These are phyloP conservation scores for Canna indica DNA, from an alignment of 176 grass and related monocot species.

Conservation along the genomic window DNA sequence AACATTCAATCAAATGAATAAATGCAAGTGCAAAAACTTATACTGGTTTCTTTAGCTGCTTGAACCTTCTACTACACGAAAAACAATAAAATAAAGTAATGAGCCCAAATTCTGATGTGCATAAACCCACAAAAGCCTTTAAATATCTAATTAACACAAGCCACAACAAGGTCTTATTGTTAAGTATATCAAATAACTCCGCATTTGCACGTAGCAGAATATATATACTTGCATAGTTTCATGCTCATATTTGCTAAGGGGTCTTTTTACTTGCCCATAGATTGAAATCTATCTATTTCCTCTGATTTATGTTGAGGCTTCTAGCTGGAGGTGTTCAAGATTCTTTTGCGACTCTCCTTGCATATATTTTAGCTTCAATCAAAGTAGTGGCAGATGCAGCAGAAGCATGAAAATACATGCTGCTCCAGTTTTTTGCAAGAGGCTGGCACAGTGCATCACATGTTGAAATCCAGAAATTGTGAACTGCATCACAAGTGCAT, in stretches of 20 bases:
- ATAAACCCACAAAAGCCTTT: neutral
- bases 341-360: slow-evolving; percentile 90
- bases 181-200: neutral
- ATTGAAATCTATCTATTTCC: neutral
- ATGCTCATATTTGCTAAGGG: neutral
- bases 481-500: slow-evolving; percentile 54
- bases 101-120: neutral
- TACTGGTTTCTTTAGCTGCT: slow-evolving; percentile 17
- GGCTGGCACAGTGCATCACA: slow-evolving; percentile 58
- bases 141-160: slow-evolving; percentile 11
- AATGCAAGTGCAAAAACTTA: slow-evolving; percentile 15
- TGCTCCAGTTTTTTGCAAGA: slow-evolving; percentile 77
- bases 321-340: slow-evolving; percentile 81
- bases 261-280: neutral
- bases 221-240: too few species aligned
- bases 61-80: slow-evolving; percentile 33
- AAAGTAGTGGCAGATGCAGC: slow-evolving; percentile 75
- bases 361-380: slow-evolving; percentile 86
- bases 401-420: slow-evolving; percentile 56
- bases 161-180: neutral
- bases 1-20: neutral
- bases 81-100: slow-evolving; percentile 32
- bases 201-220: neutral
- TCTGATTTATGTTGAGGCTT: slow-evolving; percentile 32
- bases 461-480: slow-evolving; percentile 79